phyloP scores from a whole-genome alignment of 1,284 basidiomycete genomes.

The Singerocomus inundabilis region DNA sequence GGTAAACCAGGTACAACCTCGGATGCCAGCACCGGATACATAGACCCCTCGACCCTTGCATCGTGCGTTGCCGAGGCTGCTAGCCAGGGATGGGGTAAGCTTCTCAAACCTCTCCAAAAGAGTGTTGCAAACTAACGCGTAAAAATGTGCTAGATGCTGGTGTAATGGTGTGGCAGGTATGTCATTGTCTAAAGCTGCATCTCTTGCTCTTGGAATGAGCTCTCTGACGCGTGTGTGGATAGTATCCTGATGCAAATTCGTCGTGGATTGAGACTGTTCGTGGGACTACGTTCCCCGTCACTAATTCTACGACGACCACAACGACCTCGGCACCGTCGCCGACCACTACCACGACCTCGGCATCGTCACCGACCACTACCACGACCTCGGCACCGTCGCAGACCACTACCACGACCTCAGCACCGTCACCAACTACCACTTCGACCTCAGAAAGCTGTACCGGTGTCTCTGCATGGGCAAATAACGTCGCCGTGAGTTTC shows the following conservation, averaged over 20 bases:
- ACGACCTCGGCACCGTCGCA: neutral
- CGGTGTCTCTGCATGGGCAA: slow-evolving; percentile 26
- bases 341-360: neutral
- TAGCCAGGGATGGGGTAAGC: slow-evolving; percentile 54
- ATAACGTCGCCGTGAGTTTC: slow-evolving; percentile 16
- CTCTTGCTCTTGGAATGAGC: neutral
- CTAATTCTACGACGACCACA: neutral
- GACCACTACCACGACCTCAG: slow-evolving; percentile 10
- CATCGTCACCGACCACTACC: neutral
- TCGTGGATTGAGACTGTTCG: slow-evolving; percentile 29
- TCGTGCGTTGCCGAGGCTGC: slow-evolving; percentile 54
- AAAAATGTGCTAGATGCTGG: slow-evolving; percentile 43
- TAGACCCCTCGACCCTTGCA: slow-evolving; percentile 51
- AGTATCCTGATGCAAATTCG: slow-evolving; percentile 26
- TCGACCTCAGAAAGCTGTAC: slow-evolving; percentile 14
- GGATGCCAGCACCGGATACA: slow-evolving; percentile 60
- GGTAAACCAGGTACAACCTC: slow-evolving; percentile 57
- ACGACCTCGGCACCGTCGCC: neutral
- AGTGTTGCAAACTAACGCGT: neutral
- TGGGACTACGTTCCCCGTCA: slow-evolving; percentile 24
- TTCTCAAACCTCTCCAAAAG: neutral
- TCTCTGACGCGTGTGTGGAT: slow-evolving; percentile 40
- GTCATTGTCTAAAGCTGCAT: neutral
- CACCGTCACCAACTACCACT: slow-evolving; percentile 11
- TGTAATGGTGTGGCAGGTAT: slow-evolving; percentile 44